Percentiles rank a stretch among this genome's conserved stretches.
Evolutionary conservation across 2,329 filamentous ascomycete species (phyloP).

Genomic region (Aspergillus pseudoterreus): DNA sequence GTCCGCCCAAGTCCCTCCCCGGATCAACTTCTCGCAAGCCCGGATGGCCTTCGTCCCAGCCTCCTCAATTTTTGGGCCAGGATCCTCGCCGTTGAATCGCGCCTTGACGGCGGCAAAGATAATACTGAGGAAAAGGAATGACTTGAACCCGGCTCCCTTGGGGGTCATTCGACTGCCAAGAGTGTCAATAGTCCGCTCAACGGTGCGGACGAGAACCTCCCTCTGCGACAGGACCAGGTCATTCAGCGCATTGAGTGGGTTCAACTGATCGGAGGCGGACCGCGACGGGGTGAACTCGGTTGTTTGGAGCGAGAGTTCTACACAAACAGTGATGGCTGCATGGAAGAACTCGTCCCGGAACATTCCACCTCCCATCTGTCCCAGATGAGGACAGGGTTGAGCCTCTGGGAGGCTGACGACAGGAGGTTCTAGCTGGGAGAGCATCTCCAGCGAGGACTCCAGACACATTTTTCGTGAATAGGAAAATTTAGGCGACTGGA

Average conservation of each 20-base stretch:
- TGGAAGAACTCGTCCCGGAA: conserved; percentile 34
- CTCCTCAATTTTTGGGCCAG: conserved; percentile 21
- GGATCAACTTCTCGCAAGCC: conserved; percentile 21
- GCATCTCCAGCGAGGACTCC: conserved; percentile 32
- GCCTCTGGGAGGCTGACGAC: conserved; percentile 11
- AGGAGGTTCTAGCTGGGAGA: conserved; percentile 28
- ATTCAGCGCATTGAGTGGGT: conserved; percentile 16
- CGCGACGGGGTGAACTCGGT: conserved; percentile 18
- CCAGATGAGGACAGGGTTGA: conserved; percentile 25
- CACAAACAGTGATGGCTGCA: conserved; percentile 29
- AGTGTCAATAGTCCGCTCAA: conserved; percentile 26
- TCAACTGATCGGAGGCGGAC: conserved; percentile 8
- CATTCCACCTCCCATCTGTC: conserved; percentile 30
- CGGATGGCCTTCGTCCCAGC: conserved; percentile 19
- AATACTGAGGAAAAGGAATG: conserved; percentile 27
- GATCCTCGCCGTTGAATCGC: conserved; percentile 28
- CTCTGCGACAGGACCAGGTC: conserved; percentile 31
- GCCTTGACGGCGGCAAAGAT: conserved; percentile 30
- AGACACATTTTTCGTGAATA: conserved; percentile 37
- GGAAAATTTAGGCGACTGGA: conserved; percentile 30
- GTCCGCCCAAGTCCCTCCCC: conserved; percentile 20
- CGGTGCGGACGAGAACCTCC: conserved; percentile 25
- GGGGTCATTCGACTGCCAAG: conserved; percentile 25
- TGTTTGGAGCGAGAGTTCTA: conserved; percentile 29
- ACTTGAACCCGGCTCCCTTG: conserved; percentile 26